phyloP scores from a whole-genome alignment of 2,329 filamentous ascomycete genomes.

The Sarocladium brachiariae region DNA sequence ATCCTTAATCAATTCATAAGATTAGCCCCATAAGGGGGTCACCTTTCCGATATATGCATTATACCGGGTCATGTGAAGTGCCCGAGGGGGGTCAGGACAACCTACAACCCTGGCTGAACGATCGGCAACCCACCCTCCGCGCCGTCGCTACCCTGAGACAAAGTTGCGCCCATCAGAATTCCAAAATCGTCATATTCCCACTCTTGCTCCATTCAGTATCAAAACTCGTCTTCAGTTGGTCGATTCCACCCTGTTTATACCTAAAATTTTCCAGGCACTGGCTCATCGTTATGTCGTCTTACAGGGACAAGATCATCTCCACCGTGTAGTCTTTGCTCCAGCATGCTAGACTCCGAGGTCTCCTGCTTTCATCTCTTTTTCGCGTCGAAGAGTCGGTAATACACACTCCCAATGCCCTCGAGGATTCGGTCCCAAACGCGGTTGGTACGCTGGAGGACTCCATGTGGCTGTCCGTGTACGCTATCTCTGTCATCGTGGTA shows the following conservation, averaged over 20 bases:
- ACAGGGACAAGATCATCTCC: no score
- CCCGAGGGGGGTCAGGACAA: no score
- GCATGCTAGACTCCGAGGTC: no score
- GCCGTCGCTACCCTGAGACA: constrained; percentile 2
- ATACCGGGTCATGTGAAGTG: no score
- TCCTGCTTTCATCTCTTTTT: constrained; percentile 16
- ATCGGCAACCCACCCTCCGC: background rate
- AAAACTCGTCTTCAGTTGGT: background rate
- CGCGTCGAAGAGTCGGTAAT: constrained; percentile 21
- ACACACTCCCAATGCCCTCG: constrained; percentile 29
- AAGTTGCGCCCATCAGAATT: constrained; percentile 1
- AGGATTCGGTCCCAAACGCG: constrained; percentile 33
- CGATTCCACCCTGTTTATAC: no score
- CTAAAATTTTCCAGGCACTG: no score
- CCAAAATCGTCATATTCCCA: background rate
- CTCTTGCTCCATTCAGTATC: background rate
- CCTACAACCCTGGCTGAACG: no score
- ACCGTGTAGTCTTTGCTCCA: no score
- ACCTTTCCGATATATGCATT: no score
- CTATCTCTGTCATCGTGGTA: constrained; percentile 18
- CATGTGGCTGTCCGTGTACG: constrained; percentile 11
- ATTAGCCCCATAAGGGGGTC: no score
- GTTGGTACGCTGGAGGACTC: constrained; percentile 26
- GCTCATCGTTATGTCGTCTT: no score
- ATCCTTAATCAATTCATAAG: no score